These are phyloP conservation scores for Penicillium sp. DNA, from an alignment of 2,329 filamentous ascomycete species.

Conservation along the genomic window DNA sequence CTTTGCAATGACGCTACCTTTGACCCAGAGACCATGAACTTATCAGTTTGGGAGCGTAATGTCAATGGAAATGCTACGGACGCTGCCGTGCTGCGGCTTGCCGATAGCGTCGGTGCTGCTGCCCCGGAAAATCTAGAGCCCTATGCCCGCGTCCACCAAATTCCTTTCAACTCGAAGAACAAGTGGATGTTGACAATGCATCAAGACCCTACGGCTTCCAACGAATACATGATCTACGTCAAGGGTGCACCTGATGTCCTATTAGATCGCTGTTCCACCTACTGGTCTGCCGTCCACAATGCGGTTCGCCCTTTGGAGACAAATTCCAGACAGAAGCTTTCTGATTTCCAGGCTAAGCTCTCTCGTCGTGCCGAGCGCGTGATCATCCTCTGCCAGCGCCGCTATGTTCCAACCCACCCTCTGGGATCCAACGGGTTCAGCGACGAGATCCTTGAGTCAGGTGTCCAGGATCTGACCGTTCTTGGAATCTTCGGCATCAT, in stretches of 20 bases:
- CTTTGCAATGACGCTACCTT: constrained; percentile 77
- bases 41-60: constrained; percentile 61
- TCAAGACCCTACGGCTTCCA: constrained; percentile 34
- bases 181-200: constrained; percentile 72
- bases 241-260: constrained; percentile 78
- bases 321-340: constrained; percentile 50
- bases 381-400: constrained; percentile 65
- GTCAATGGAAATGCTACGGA: constrained; percentile 78
- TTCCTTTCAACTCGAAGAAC: constrained; percentile 81
- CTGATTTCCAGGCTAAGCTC: constrained; percentile 65
- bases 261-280: constrained; percentile 61
- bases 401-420: constrained; percentile 46
- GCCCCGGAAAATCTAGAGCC: constrained; percentile 54
- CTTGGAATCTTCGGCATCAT: constrained; percentile 54
- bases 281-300: constrained; percentile 58
- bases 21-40: constrained; percentile 61
- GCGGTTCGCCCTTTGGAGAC: constrained; percentile 53
- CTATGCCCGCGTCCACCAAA: constrained; percentile 66
- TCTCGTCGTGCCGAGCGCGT: constrained; percentile 70
- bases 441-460: constrained; percentile 48
- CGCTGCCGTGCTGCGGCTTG: constrained; percentile 69
- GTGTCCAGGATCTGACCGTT: constrained; percentile 47
- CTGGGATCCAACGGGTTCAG: constrained; percentile 51
- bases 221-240: constrained; percentile 49
- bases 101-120: constrained; percentile 63